Evolutionary conservation across 345 rosid species (phyloP), one percentile per base, ranked within the genome.

Genomic region (Chamaenerion angustifolium): DNA sequence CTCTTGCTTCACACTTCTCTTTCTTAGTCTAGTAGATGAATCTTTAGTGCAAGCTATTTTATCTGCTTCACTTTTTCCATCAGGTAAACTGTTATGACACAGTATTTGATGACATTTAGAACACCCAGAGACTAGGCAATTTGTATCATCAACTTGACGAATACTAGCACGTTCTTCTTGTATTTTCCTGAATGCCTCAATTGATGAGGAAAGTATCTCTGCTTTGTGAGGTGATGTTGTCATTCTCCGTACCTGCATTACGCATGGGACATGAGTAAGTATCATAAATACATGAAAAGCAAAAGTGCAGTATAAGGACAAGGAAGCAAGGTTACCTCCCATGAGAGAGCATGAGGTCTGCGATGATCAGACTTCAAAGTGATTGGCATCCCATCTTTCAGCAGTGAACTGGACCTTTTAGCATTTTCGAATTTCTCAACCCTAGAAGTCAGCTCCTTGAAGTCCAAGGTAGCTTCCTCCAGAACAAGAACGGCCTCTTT

Each of bases 281-380:
- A 16, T 21, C 11, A 49, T 12, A 50, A 27, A 12, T 8, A 3
- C 16, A 13, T 16, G 5, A 27, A 15, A 5, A 35, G 11, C 1
- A 13, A 15, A 40, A 13, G 10, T 14, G 10, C 54, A 50, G 10
- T 6, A 18, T 7, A 40, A 16, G 48, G 49, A 40, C 7, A 57
- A 47, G 49, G 57, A 57, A 55, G 57, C 54, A 56, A 21, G 52
- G 40, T 71, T 75, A 82, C 92, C 81, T 82, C 92, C 92, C 86
- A 82, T 18, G 92, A 82, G 52, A 79, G 83, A 49, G 92, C 92
- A 71, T 82, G 92, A 12, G 92, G 92, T 70, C 86, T 76, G 42
- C 83, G 81, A 62, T 82, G 81, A 25, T 79, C 86, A 54, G 70
- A 69, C 73, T 71, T 82, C 62, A 77, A 58, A 63, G 75, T 64